Evolutionary conservation across 23 red algal genomes (phyloP).

Genomic region (Gracilaria vermiculophylla): DNA sequence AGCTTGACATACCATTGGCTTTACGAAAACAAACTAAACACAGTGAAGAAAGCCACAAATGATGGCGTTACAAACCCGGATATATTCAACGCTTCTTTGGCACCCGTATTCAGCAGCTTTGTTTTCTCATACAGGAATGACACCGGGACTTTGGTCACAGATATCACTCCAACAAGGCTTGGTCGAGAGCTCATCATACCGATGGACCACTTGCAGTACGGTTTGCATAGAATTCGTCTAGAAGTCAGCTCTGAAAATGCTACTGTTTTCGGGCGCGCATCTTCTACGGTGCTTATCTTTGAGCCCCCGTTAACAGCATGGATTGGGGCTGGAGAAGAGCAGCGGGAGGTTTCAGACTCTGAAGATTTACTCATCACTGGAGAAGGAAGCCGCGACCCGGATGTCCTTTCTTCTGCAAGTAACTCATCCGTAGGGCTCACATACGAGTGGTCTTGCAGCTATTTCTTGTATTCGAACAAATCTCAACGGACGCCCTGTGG

Average conservation of each 20-base stretch:
- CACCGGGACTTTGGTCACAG: neutral
- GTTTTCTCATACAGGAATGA: slow-evolving; percentile 34
- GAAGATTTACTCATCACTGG: slow-evolving; percentile 5
- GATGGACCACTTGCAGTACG: neutral
- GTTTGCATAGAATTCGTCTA: slow-evolving; percentile 30
- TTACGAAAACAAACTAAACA: slow-evolving; percentile 40
- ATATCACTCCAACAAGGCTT: slow-evolving; percentile 53
- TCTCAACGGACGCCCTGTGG: neutral
- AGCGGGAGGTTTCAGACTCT: slow-evolving; percentile 1
- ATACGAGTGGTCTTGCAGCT: slow-evolving; percentile 43
- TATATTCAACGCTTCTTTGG: slow-evolving; percentile 11
- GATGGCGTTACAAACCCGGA: neutral
- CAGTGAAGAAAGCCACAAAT: neutral
- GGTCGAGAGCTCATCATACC: slow-evolving; percentile 57
- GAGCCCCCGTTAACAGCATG: slow-evolving; percentile 14
- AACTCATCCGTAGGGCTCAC: slow-evolving; percentile 12
- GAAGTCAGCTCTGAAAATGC: slow-evolving; percentile 17
- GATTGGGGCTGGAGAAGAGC: slow-evolving; percentile 47
- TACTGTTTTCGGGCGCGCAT: slow-evolving; percentile 4
- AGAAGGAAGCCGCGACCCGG: slow-evolving; percentile 38
- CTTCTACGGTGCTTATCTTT: neutral
- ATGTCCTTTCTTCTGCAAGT: neutral
- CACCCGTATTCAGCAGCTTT: slow-evolving; percentile 11
- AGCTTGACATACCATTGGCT: slow-evolving; percentile 46
- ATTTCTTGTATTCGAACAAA: slow-evolving; percentile 23